A percentile compares a stretch with the other conserved stretches of the same genome.
These are phyloP conservation scores for Cordyceps cicadae DNA, from an alignment of 2,329 filamentous ascomycete species.

Conservation along the genomic window DNA sequence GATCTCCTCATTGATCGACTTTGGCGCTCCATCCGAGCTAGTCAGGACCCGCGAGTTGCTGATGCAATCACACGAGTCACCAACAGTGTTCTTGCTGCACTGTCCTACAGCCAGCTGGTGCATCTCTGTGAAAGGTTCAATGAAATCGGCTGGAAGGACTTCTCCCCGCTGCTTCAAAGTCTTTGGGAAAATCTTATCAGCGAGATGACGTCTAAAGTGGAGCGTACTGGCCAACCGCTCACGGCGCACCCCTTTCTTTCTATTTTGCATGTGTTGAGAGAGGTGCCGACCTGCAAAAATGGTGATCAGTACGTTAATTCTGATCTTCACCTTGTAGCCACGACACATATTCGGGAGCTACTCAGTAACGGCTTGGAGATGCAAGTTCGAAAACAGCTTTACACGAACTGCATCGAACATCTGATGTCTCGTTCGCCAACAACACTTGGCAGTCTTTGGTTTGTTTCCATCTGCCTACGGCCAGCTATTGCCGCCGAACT, in stretches of 20 bases:
- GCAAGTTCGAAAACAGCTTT: slow-evolving; percentile 54
- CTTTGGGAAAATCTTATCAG: slow-evolving; percentile 52
- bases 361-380: slow-evolving; percentile 44
- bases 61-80: slow-evolving; percentile 68
- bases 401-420: slow-evolving; percentile 58
- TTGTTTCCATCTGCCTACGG: slow-evolving; percentile 44
- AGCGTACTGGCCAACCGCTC: slow-evolving; percentile 25
- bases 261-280: slow-evolving; percentile 60
- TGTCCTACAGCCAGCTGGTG: slow-evolving; percentile 42
- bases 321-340: slow-evolving; percentile 57
- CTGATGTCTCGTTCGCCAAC: slow-evolving; percentile 55
- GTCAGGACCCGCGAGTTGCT: slow-evolving; percentile 76
- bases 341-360: slow-evolving; percentile 52
- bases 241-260: slow-evolving; percentile 40
- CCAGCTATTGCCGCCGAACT: slow-evolving; percentile 43
- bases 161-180: slow-evolving; percentile 52
- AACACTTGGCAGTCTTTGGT: slow-evolving; percentile 65
- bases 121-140: slow-evolving; percentile 66
- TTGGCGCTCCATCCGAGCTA: slow-evolving; percentile 74
- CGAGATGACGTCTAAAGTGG: slow-evolving; percentile 36
- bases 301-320: slow-evolving; percentile 49
- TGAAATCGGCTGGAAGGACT: slow-evolving; percentile 26
- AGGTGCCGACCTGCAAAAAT: slow-evolving; percentile 52
- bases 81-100: slow-evolving; percentile 38
- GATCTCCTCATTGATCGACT: slow-evolving; percentile 66